Base-by-base conservation (phyloP, 441 rosid species). In the Croton setiger region DNA sequence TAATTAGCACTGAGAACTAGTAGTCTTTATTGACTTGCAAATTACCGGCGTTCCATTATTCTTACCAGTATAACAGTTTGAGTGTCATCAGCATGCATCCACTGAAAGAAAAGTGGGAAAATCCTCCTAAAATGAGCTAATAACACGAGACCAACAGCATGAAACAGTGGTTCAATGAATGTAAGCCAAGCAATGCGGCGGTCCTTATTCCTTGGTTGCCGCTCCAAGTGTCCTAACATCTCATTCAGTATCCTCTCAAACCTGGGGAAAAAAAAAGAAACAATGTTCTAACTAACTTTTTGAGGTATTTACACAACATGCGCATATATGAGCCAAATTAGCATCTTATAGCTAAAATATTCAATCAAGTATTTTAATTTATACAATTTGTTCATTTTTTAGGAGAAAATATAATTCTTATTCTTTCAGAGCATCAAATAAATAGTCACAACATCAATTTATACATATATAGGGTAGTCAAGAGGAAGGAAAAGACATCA, bases 141-240 rank as follows among this genome's bases (percentile, higher is more conserved):
- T 43, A 94, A 76, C 63, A 94, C 79, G 60, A 94, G 91, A 69
- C 96, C 94, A 0, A 82, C 31, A 72, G 80, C 73, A 15, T 82
- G 81, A 60, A 91, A 79, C 53, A 91, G 79, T 45, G 93, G 93
- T 74, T 90, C 97, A 31, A 84, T 70, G 62, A 70, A 83, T 55
- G 71, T 81, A 72, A 94, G 89, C 98, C 97, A 90, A 31, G 86
- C 86, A 53, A 84, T 47, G 21, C 92, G 71, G 14, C 88, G 84
- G 60, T 84, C 96, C 75, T 83, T 90, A 53, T 85, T 82, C 75
- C 92, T 82, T 62, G 98, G 96, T 71, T 94, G 97, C 59, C 98
- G 92, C 82, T 90, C 99, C 80, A 94, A 76, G 79, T 94, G 96
- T 64, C 90, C 75, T 36, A 94, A 74, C 96, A 92, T 92, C 86